phyloP scores from a whole-genome alignment of 257 asterid genomes.

The Solanum chilense region DNA sequence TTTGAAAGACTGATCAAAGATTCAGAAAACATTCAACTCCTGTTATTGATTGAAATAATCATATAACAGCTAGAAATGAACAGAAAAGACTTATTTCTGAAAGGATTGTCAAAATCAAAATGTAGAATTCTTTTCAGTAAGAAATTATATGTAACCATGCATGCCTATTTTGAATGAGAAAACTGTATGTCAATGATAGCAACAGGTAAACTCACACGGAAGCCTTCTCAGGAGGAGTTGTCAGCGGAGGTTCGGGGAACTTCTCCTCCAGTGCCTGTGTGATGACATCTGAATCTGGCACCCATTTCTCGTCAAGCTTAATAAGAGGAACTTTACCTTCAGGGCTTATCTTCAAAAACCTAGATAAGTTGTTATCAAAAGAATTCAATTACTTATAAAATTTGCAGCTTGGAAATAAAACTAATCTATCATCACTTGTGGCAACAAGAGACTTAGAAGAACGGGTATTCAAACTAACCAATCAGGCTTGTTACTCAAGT shows the following conservation, averaged over 20 bases:
- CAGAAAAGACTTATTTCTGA: neutral
- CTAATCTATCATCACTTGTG: neutral
- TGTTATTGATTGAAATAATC: neutral
- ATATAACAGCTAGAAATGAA: neutral
- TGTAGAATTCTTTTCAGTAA: neutral
- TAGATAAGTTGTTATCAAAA: neutral
- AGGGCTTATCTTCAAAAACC: conserved; percentile 72
- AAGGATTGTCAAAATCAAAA: neutral
- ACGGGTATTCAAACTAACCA: conserved; percentile 27
- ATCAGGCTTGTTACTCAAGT: conserved; percentile 77
- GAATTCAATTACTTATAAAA: neutral
- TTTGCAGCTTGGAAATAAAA: neutral
- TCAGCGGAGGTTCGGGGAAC: conserved; percentile 76
- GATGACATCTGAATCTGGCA: conserved; percentile 90
- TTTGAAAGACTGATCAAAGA: neutral
- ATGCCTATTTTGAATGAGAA: neutral
- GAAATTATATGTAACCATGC: neutral
- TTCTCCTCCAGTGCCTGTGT: conserved; percentile 78
- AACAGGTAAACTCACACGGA: conserved; percentile 42
- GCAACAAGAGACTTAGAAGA: neutral
- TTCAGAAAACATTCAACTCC: neutral
- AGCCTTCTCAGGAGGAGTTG: conserved; percentile 78
- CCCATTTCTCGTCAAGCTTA: conserved; percentile 88
- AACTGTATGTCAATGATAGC: neutral
- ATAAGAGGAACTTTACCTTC: conserved; percentile 89